phyloP scores from a whole-genome alignment of 345 rosid genomes.

The Syzygium oleosum region DNA sequence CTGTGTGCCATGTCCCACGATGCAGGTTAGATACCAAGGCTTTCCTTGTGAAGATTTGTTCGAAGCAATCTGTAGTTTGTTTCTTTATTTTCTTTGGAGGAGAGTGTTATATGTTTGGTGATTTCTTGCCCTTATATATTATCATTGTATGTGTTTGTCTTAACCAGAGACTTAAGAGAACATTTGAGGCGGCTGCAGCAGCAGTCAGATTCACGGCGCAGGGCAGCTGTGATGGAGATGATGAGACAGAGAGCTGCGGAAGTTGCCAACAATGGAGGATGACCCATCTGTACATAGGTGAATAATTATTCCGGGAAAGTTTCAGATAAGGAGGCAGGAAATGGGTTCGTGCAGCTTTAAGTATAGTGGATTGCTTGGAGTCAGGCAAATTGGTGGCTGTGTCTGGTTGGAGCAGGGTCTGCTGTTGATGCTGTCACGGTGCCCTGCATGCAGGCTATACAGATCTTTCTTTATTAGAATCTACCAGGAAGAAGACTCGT shows the following conservation, averaged over 20 bases:
- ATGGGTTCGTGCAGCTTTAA: neutral
- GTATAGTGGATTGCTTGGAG: neutral
- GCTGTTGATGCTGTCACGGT: neutral
- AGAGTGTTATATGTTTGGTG: neutral
- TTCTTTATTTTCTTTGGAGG: neutral
- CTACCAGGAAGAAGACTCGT: neutral
- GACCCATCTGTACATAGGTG: conserved; percentile 27
- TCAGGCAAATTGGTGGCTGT: neutral
- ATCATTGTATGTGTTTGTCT: conserved; percentile 4
- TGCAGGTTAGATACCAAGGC: conserved; percentile 57
- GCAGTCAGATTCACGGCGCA: conserved; percentile 95
- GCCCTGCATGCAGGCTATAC: neutral
- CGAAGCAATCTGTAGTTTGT: neutral
- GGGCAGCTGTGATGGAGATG: conserved; percentile 99
- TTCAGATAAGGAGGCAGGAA: neutral
- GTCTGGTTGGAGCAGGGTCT: neutral
- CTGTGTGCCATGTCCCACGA: conserved; percentile 89
- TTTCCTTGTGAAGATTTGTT: neutral
- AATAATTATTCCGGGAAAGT: neutral
- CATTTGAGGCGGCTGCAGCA: conserved; percentile 91
- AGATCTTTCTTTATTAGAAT: neutral
- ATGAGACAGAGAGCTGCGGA: conserved; percentile 99
- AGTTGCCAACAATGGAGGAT: conserved; percentile 77
- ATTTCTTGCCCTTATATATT: neutral
- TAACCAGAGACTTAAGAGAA: conserved; percentile 83